Base-by-base conservation (phyloP, 257 asterid genomes). In the Gynochthodes officinalis region DNA sequence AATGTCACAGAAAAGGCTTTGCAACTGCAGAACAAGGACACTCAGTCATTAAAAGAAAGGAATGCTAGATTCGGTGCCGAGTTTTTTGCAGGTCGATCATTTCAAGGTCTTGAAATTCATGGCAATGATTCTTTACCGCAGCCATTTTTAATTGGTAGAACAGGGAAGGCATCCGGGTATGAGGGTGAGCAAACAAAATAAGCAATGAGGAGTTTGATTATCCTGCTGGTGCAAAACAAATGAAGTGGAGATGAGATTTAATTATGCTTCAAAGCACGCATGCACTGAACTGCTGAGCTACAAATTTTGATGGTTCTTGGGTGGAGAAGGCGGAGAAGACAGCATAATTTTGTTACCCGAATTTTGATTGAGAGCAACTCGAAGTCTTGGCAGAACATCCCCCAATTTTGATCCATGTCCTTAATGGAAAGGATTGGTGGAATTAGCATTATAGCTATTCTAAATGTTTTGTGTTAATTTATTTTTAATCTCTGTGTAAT, bases 101-200 rank as follows among this genome's bases (percentile, higher is more conserved):
- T 83, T 78, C 97, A 89, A 3, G 98, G 97, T 70, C 93, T 93
- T 27, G 94, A 93, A 71, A 84, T 89, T 66, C 82, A 82, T 43
- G 73, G 76, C 70, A 69, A 57, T 16, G 77, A 76, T 44, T 64
- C 83, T 53, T 60, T 62, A 0, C 86, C 92, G 0, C 89, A 82
- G 75, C 79, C 87, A 13, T 85, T 85, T 80, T 83, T 87, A 61
- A 67, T 86, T 4, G 98, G 98, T 75, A 84, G 90, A 82, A 86
- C 92, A 57, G 98, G 98, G 18, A 90, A 80, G 81, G 97, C 98
- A 18, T 90, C 98, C 1, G 95, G 96, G 25, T 93, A 93, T 74
- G 71, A 64, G 67, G 73, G 83, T 60, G 96, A 93, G 86, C 80
- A 8, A 35, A 72, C 80, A 8, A 35, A 72, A 28, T 11, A 7